A percentile compares a stretch with the other conserved stretches of the same genome.
These are phyloP conservation scores for Colletotrichum abscissum DNA, from an alignment of 2,329 filamentous ascomycete genomes.

Conservation along the genomic window DNA sequence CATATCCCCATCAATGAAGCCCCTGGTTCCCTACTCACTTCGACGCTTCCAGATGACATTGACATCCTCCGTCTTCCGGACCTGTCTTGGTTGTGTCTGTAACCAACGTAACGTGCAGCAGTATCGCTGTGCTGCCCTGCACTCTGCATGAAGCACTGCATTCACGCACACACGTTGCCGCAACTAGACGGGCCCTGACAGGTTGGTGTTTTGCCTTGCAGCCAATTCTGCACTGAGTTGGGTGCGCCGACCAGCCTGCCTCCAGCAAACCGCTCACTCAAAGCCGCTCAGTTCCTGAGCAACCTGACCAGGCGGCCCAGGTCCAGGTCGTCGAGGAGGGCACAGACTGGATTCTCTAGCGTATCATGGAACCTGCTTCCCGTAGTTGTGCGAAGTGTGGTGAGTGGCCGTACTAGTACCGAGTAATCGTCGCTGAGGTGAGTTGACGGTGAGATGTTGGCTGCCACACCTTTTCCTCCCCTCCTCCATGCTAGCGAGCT, in stretches of 20 bases:
- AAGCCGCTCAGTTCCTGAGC: conserved; percentile 17
- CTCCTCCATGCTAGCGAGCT: conserved; percentile 1
- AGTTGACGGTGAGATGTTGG: conserved; percentile 15
- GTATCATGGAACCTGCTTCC: neutral
- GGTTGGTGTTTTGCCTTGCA: conserved; percentile 19
- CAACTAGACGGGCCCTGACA: conserved; percentile 28
- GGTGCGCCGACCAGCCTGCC: conserved; percentile 6
- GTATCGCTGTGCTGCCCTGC: neutral
- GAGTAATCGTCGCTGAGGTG: conserved; percentile 4
- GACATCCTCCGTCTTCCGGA: neutral
- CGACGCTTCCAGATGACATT: neutral
- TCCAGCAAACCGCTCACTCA: conserved; percentile 11
- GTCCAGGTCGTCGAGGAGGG: no score
- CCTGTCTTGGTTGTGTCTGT: neutral
- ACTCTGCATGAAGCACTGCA: neutral
- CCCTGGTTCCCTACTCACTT: neutral
- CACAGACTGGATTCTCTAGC: neutral
- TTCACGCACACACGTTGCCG: conserved; percentile 3
- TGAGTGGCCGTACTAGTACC: neutral
- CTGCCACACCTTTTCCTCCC: conserved; percentile 20
- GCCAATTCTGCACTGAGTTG: conserved; percentile 12
- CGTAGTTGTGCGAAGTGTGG: neutral
- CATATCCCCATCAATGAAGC: neutral
- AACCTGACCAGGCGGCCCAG: conserved; percentile 12
- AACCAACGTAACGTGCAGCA: neutral